Conservation (phyloP, 495 filamentous ascomycete species). For the Parachaetomium inaequale region DNA sequence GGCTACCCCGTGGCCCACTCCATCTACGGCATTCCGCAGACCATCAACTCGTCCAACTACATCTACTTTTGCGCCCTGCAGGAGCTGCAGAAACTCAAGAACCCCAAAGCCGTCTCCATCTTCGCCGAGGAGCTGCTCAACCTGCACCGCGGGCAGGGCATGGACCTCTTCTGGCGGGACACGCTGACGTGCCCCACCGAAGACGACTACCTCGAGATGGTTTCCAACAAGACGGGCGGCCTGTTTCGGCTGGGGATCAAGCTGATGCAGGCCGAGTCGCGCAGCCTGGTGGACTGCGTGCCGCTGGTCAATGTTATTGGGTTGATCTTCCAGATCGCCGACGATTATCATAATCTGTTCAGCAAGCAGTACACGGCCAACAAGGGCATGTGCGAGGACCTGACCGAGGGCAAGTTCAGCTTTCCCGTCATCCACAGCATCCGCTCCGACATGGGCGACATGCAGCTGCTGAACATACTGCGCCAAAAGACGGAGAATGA, state of each 20-base stretch:
- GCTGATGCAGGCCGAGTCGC: constrained; percentile 90
- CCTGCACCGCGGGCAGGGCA: constrained; percentile 91
- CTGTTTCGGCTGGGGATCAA: constrained; percentile 92
- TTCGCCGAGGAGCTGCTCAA: constrained; percentile 89
- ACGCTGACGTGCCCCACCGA: constrained; percentile 89
- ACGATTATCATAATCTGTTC: constrained; percentile 91
- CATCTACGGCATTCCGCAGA: constrained; percentile 94
- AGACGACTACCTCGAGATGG: constrained; percentile 98
- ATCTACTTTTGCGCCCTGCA: constrained; percentile 89
- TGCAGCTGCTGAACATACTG: constrained; percentile 85
- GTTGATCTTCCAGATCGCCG: constrained; percentile 92
- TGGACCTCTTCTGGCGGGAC: constrained; percentile 98
- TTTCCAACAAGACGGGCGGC: constrained; percentile 95
- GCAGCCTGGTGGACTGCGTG: constrained; percentile 64
- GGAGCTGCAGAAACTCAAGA: constrained; percentile 72
- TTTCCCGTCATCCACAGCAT: constrained; percentile 97
- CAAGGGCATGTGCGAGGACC: constrained; percentile 93
- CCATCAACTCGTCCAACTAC: constrained; percentile 97
- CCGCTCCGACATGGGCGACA: constrained; percentile 70
- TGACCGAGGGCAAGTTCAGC: constrained; percentile 97
- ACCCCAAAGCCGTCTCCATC: constrained; percentile 66
- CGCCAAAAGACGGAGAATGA: constrained; percentile 83
- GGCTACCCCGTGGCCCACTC: constrained; percentile 88
- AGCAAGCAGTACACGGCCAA: constrained; percentile 71
- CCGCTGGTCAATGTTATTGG: constrained; percentile 87